A percentile compares a stretch with the other conserved stretches of the same genome.
phyloP scores from a whole-genome alignment of 768 basidiomycete genomes.

The button mushroom (Agaricus bisporus) region DNA sequence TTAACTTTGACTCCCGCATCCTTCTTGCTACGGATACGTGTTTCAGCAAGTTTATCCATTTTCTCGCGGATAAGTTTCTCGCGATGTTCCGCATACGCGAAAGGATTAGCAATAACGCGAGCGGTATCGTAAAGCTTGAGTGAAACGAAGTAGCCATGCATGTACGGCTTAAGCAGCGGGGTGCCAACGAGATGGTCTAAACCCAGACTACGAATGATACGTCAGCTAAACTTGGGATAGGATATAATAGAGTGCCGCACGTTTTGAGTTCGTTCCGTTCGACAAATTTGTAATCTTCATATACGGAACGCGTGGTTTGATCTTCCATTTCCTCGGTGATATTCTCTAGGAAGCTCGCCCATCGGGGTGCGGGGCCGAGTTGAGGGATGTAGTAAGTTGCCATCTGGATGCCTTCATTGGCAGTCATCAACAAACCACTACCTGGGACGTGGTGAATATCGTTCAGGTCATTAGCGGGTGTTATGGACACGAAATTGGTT shows the following conservation, averaged over 20 bases:
- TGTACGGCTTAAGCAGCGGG: constrained; percentile 94
- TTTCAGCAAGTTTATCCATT: constrained; percentile 91
- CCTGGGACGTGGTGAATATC: constrained; percentile 86
- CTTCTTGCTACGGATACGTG: constrained; percentile 82
- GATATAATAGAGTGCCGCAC: constrained; percentile 41
- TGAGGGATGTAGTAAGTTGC: constrained; percentile 92
- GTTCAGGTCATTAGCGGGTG: constrained; percentile 85
- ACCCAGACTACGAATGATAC: constrained; percentile 57
- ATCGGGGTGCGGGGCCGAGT: constrained; percentile 91
- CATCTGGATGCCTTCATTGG: constrained; percentile 97
- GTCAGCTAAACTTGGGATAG: constrained; percentile 5
- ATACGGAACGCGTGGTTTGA: constrained; percentile 68
- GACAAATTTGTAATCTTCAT: constrained; percentile 97
- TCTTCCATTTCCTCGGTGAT: constrained; percentile 99
- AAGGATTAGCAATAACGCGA: constrained; percentile 92
- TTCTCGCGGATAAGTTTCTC: constrained; percentile 83
- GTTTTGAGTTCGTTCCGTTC: constrained; percentile 79
- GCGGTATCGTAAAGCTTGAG: constrained; percentile 96
- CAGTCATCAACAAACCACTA: constrained; percentile 84
- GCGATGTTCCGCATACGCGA: constrained; percentile 90
- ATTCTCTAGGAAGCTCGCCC: constrained; percentile 97
- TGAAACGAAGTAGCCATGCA: constrained; percentile 98
- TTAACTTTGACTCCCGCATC: constrained; percentile 65
- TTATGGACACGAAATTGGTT: constrained; percentile 87
- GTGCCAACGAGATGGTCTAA: constrained; percentile 93